These are phyloP conservation scores for Tubosaeta sp. DNA, from an alignment of 768 basidiomycete genomes.

Conservation along the genomic window DNA sequence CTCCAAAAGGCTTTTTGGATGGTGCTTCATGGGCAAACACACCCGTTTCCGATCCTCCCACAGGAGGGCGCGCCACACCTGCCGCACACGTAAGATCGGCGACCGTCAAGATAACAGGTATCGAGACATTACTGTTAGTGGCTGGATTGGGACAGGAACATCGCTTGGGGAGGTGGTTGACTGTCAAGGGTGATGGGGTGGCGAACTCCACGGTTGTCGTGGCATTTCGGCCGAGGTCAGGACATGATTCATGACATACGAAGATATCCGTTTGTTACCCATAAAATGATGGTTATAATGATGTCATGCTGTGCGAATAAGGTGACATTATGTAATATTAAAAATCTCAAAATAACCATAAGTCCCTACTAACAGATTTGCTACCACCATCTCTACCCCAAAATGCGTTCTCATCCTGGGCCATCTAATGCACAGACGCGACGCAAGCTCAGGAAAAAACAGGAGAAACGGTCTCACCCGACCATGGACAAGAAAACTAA, in stretches of 20 bases:
- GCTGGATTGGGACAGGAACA: constrained; percentile 87
- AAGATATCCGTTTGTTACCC: too few relatives aligned
- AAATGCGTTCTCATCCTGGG: constrained; percentile 19
- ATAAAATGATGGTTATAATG: too few relatives aligned
- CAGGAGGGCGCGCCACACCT: not conserved
- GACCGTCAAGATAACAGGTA: constrained; percentile 27
- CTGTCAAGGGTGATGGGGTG: constrained; percentile 62
- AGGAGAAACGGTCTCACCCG: constrained; percentile 9
- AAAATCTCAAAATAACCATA: too few relatives aligned
- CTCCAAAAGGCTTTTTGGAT: constrained; percentile 40
- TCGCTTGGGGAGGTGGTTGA: constrained; percentile 85
- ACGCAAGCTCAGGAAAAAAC: constrained; percentile 16
- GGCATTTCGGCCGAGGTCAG: constrained; percentile 40
- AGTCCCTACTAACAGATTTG: not conserved
- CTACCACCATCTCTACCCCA: not conserved
- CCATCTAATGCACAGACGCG: constrained; percentile 10
- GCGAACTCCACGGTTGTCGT: constrained; percentile 71
- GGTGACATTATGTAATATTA: too few relatives aligned
- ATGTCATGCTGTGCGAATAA: too few relatives aligned
- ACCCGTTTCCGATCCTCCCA: not conserved
- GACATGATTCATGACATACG: constrained; percentile 3
- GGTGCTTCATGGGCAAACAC: constrained; percentile 40
- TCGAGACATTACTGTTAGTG: constrained; percentile 54
- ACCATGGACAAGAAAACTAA: constrained; percentile 39
- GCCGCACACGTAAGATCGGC: constrained; percentile 6